phyloP scores from a whole-genome alignment of 257 asterid genomes.

The Petrea volubilis region DNA sequence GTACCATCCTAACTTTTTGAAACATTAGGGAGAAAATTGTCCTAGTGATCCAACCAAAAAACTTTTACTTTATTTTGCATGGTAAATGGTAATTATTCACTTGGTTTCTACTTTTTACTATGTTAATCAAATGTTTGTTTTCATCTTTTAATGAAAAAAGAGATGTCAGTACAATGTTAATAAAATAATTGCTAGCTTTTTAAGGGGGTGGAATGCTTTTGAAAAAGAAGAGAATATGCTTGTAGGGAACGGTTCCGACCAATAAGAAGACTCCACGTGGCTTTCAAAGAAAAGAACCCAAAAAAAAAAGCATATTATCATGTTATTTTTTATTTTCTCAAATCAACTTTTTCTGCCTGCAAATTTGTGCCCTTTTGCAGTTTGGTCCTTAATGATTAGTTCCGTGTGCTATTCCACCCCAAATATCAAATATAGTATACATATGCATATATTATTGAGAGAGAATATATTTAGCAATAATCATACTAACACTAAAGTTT shows the following conservation, averaged over 20 bases:
- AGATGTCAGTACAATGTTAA: neutral
- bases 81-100: neutral
- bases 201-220: neutral
- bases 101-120: neutral
- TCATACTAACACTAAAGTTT: too few species aligned
- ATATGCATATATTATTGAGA: too few species aligned
- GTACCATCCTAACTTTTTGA: neutral
- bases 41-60: neutral
- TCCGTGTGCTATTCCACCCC: neutral
- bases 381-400: constrained; percentile 10
- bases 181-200: neutral
- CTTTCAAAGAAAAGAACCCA: neutral
- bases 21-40: constrained; percentile 8
- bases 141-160: constrained; percentile 18
- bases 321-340: neutral
- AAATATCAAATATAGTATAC: neutral
- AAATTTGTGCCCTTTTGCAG: neutral
- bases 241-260: neutral
- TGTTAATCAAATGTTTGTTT: constrained; percentile 3
- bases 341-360: neutral
- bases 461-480: too few species aligned
- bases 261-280: neutral
- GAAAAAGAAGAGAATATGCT: neutral
- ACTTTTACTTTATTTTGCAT: neutral
- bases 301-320: neutral